Base-by-base conservation (phyloP, 345 rosid genomes). In the Aquilaria sinensis region DNA sequence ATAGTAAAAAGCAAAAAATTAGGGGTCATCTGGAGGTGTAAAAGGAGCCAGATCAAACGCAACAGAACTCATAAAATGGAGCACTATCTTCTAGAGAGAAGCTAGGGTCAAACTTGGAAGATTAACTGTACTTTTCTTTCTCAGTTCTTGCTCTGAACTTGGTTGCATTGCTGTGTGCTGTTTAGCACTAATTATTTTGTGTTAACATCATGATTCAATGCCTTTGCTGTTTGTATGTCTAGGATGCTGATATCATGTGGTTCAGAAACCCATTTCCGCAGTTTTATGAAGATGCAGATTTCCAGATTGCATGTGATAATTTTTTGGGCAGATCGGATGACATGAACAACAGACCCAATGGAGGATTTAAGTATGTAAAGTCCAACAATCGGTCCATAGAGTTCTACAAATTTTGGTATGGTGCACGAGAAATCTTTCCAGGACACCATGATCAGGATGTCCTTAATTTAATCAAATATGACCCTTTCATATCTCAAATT, bases 241-340 rank as follows among this genome's bases (percentile, higher is more conserved):
- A 90, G 97, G 97, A 90, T 81, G 96, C 89, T 70, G 97, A 90
- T 84, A 67, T 90, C 77, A 82, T 90, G 96, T 90, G 97, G 97
- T 84, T 90, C 72, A 82, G 97, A 72, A 78, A 85, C 70, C 97
- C 97, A 43, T 85, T 88, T 75, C 80, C 79, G 2, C 76, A 71
- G 71, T 87, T 90, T 74, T 82, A 79, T 75, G 53, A 45, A 23
- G 87, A 82, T 70, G 84, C 71, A 15, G 95, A 90, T 78, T 83
- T 90, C 73, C 92, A 90, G 80, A 82, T 85, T 71, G 96, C 97
- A 31, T 90, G 97, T 51, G 97, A 90, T 68, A 81, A 80, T 69
- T 88, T 75, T 67, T 31, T 61, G 23, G 97, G 97, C 23, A 73
- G 73, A 49, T 58, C 85, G 10, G 70, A 67, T 41, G 85, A 82